Evolutionary conservation across 441 rosid genomes (phyloP).

Genomic region (Erodium trifolium): DNA sequence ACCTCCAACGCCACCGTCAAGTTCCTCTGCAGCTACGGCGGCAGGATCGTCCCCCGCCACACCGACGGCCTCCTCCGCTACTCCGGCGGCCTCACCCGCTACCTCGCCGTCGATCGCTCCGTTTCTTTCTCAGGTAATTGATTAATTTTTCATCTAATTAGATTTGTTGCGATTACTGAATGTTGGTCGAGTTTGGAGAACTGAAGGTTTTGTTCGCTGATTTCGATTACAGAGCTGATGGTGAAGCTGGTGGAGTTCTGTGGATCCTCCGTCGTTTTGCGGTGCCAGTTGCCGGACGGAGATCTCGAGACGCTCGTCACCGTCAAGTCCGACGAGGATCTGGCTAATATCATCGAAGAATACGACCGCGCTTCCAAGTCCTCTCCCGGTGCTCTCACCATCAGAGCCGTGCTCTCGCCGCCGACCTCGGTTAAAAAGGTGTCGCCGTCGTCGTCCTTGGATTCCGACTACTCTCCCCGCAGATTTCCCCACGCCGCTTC

Average conservation of each 20-base stretch:
- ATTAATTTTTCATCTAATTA: neutral
- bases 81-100: slow-evolving; percentile 73
- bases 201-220: neutral
- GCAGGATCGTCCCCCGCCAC: slow-evolving; percentile 59
- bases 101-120: slow-evolving; percentile 56
- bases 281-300: too few relatives aligned
- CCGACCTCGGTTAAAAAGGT: too few relatives aligned
- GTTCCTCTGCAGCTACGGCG: slow-evolving; percentile 78
- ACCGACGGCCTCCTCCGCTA: slow-evolving; percentile 71
- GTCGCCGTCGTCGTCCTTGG: too few relatives aligned
- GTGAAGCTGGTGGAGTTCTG: slow-evolving; percentile 68
- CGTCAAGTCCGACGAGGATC: too few relatives aligned
- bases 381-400: too few relatives aligned
- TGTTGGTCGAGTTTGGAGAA: neutral
- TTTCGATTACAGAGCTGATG: slow-evolving; percentile 48
- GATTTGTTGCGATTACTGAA: neutral
- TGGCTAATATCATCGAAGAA: too few relatives aligned
- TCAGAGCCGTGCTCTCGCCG: too few relatives aligned
- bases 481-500: too few relatives aligned
- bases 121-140: slow-evolving; percentile 47
- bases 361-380: too few relatives aligned
- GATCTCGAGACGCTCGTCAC: too few relatives aligned
- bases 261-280: slow-evolving; percentile 41
- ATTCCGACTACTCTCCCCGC: too few relatives aligned
- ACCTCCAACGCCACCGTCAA: slow-evolving; percentile 25